phyloP scores from a whole-genome alignment of 805 yeast genomes.

The Saturnispora halmiae region DNA sequence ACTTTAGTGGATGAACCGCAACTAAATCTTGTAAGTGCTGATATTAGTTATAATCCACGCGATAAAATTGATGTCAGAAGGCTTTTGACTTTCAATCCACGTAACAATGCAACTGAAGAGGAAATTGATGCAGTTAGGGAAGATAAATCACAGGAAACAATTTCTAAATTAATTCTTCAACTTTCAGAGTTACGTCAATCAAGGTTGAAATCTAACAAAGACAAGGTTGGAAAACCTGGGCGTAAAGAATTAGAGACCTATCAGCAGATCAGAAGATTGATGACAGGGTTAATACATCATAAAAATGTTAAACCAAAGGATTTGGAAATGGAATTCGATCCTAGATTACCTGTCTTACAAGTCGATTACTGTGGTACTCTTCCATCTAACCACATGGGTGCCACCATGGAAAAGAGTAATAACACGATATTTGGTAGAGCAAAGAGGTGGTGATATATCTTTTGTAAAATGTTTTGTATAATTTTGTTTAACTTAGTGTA shows the following conservation, averaged over 20 bases:
- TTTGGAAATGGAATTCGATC: conserved; percentile 30
- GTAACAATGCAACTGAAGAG: conserved; percentile 19
- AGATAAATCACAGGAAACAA: conserved; percentile 27
- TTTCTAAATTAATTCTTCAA: conserved; percentile 38
- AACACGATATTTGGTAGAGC: conserved; percentile 4
- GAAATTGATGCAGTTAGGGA: conserved; percentile 21
- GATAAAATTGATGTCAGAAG: conserved; percentile 23
- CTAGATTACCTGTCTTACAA: conserved; percentile 56
- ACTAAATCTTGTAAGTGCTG: neutral
- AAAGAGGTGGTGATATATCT: conserved; percentile 5
- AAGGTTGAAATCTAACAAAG: conserved; percentile 25
- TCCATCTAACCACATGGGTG: conserved; percentile 40
- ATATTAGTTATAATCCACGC: conserved; percentile 3
- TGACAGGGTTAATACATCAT: conserved; percentile 32
- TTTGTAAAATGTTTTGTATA: neutral
- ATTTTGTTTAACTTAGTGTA: neutral
- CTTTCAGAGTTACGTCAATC: conserved; percentile 42
- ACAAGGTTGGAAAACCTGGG: conserved; percentile 5
- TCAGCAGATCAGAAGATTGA: conserved; percentile 30
- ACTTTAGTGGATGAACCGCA: neutral
- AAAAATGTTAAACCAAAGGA: conserved; percentile 26
- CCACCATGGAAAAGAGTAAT: conserved; percentile 7
- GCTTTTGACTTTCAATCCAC: conserved; percentile 22
- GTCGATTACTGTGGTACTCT: conserved; percentile 70
- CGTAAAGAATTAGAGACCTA: conserved; percentile 9